Percentiles rank a stretch among this genome's conserved stretches.
phyloP scores from a whole-genome alignment of 1,284 basidiomycete genomes.

The Ustilago lituana region DNA sequence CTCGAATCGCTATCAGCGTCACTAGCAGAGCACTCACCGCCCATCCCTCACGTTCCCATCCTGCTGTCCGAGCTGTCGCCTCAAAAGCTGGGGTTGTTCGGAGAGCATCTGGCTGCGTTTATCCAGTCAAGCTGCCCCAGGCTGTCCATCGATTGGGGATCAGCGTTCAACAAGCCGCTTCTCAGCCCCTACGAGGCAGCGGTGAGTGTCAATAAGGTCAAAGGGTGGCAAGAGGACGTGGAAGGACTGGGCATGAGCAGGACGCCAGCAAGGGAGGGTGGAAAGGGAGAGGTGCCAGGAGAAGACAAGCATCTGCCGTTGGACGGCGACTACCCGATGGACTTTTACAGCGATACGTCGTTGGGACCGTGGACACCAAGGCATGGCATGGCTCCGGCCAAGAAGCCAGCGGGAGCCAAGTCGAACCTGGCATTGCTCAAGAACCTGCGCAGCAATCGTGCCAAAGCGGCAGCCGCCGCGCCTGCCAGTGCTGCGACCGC shows the following conservation, averaged over 20 bases:
- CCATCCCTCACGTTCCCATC: constrained; percentile 81
- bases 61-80: constrained; percentile 95
- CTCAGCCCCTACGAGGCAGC: constrained; percentile 94
- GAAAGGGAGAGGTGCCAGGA: constrained; percentile 8
- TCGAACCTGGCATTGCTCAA: constrained; percentile 57
- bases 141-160: constrained; percentile 90
- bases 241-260: constrained; percentile 68
- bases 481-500: constrained; percentile 9
- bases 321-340: constrained; percentile 83
- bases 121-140: constrained; percentile 96
- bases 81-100: constrained; percentile 86
- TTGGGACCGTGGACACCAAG: constrained; percentile 70
- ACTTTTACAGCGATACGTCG: constrained; percentile 86
- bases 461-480: constrained; percentile 15
- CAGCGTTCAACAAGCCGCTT: constrained; percentile 85
- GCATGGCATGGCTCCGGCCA: constrained; percentile 61
- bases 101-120: constrained; percentile 80
- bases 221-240: constrained; percentile 72
- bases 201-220: constrained; percentile 80
- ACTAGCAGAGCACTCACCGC: constrained; percentile 34
- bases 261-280: constrained; percentile 26
- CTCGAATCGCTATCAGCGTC: constrained; percentile 71
- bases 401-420: constrained; percentile 37
- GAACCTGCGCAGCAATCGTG: constrained; percentile 24
- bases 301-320: constrained; percentile 46